Base-by-base conservation (phyloP, 106 monocot species). In the Agapanthus africanus region DNA sequence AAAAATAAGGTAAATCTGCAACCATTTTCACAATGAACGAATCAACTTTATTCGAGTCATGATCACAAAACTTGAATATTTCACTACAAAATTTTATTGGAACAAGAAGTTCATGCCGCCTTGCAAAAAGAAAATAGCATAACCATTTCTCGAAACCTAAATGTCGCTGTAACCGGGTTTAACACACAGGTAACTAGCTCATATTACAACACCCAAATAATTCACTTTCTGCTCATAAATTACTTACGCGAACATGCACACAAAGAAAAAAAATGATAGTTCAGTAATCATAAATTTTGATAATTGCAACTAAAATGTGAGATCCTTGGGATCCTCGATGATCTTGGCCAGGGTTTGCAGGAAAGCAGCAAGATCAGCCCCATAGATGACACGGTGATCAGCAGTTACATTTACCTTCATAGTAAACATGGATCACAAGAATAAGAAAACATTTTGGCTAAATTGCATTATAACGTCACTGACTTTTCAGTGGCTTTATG, bases 311-410 rank as follows among this genome's bases (percentile, higher is more conserved):
- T 41, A 85, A 31, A 92, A 59, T 11, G 92, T 92, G 31, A 92
- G 85, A 65, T 92, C 85, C 40, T 85, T 85, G 0, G 92, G 92
- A 73, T 92, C 83, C 70, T 92, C 88, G 21, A 88, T 88, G 44
- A 88, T 85, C 41, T 88, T 78, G 22, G 91, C 54, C 7, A 92
- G 76, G 11, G 88, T 85, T 76, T 88, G 87, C 69, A 92, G 62
- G 78, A 92, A 92, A 19, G 82, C 77, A 33, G 91, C 91, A 52
- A 92, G 78, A 79, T 92, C 91, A 60, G 88, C 85, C 26, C 92
- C 92, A 70, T 88, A 92, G 37, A 92, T 88, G 18, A 92, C 69
- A 13, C 91, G 82, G 63, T 92, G 91, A 69, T 88, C 91, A 6
- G 91, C 91, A 51, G 91, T 92, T 28, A 88, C 92, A 83, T 92